Evolutionary conservation across 208 protist species (phyloP), one percentile per base, ranked within the genome.

Genomic region (Lotmaria passim): DNA sequence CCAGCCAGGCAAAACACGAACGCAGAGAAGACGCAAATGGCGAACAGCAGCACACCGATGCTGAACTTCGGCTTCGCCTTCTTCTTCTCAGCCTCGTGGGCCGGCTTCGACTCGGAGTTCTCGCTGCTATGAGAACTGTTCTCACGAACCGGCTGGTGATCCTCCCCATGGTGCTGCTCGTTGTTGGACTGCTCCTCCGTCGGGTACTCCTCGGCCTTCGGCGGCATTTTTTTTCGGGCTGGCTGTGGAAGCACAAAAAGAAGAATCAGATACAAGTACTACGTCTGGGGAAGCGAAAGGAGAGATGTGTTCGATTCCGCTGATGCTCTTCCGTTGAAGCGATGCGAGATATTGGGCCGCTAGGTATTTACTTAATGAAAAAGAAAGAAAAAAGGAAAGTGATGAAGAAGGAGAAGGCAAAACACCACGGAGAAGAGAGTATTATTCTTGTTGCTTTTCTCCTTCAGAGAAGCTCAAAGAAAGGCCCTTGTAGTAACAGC

Each of bases 1-100:
- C 74, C 81, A 48, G 71, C 81, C n/a, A 80, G 53, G 70, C 77
- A 78, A n/a, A 87, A 64, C 55, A 80, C 76, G 48, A 82, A 83
- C 30, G 63, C 81, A 43, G 38, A 58, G 44, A 87, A 73, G 52
- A 75, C 68, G 46, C 66, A 51, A 63, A 83, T 61, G 39, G 73
- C 62, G 57, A 83, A 87, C 68, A 87, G 33, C 50, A 87, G 59
- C 21, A 81, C 71, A 38, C 62, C 60, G 24, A 80, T 65, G 63
- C 69, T 73, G 46, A 81, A 51, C 53, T 69, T 66, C 21, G 30
- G 38, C 70, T 71, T 78, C 33, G 52, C 46, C 51, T 61, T 31
- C 28, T 48, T 58, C 58, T 67, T 60, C 46, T 69, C 56, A 30
- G 48, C 55, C 39, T 41, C 39, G 12, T n/a, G 24, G 36, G 26